Percentiles rank a stretch among this genome's conserved stretches.
Conservation (phyloP, 208 protist species). For the Trypanosoma theileri region DNA sequence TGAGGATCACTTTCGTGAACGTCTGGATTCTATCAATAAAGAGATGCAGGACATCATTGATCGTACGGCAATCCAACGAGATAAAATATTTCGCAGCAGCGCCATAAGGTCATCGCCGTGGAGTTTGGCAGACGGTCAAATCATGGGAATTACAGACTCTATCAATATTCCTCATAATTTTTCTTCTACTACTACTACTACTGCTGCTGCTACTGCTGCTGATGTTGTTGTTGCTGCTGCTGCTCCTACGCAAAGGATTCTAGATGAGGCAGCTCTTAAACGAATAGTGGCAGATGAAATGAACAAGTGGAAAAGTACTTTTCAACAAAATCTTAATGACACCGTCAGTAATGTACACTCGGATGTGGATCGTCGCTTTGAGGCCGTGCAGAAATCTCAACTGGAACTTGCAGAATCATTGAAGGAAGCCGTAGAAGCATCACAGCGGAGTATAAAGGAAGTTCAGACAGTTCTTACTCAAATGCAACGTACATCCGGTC, state of each 20-base stretch:
- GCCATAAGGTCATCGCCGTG: constrained; percentile 1
- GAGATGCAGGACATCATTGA: constrained; percentile 75
- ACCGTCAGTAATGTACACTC: constrained; percentile 7
- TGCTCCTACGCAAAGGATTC: background rate
- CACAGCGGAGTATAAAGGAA: constrained; percentile 4
- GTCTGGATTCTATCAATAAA: constrained; percentile 66
- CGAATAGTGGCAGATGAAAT: constrained; percentile 24
- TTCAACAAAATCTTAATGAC: constrained; percentile 18
- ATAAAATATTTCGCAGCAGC: constrained; percentile 27
- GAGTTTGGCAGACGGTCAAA: background rate
- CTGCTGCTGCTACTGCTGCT: background rate
- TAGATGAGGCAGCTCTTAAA: constrained; percentile 28
- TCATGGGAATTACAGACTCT: background rate
- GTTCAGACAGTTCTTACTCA: constrained; percentile 29
- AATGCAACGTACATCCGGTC: constrained; percentile 27
- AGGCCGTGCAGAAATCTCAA: constrained; percentile 16
- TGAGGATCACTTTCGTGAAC: constrained; percentile 51
- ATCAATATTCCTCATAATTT: background rate
- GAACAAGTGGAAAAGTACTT: constrained; percentile 3
- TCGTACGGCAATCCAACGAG: constrained; percentile 43
- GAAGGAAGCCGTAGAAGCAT: constrained; percentile 12
- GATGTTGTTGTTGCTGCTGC: background rate
- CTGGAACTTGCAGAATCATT: constrained; percentile 21
- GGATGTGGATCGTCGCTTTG: constrained; percentile 4
- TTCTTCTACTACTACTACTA: background rate